A percentile compares a stretch with the other conserved stretches of the same genome.
Evolutionary conservation across 805 yeast species (phyloP).

Genomic region (Candida insectorum): DNA sequence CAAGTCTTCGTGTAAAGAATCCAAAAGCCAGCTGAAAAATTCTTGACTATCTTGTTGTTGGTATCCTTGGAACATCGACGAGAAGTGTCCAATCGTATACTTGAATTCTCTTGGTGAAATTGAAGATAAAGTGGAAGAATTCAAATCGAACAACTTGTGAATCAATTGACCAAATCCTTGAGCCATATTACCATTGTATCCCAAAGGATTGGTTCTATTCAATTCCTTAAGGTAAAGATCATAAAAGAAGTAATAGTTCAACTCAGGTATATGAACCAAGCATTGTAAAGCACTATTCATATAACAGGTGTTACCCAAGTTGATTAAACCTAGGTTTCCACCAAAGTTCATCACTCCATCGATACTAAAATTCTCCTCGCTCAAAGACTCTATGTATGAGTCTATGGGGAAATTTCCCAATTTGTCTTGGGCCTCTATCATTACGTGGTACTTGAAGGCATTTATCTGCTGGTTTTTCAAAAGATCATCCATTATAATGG

Average conservation of each 20-base stretch:
- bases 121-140: conserved; percentile 4
- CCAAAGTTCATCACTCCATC: conserved; percentile 15
- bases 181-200: conserved; percentile 81
- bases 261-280: conserved; percentile 78
- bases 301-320: conserved; percentile 88
- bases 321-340: conserved; percentile 59
- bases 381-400: conserved; percentile 1
- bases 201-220: conserved; percentile 77
- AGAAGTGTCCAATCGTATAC: conserved; percentile 70
- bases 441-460: conserved; percentile 21
- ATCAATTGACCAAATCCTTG: conserved; percentile 66
- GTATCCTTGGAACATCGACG: conserved; percentile 74
- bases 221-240: conserved; percentile 61
- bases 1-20: conserved; percentile 88
- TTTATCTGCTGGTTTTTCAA: conserved; percentile 30
- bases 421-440: conserved; percentile 24
- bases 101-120: conserved; percentile 76
- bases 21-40: conserved; percentile 80
- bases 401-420: conserved; percentile 1
- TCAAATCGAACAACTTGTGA: conserved; percentile 49
- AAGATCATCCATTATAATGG: conserved; percentile 17
- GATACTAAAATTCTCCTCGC: conserved; percentile 11
- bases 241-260: conserved; percentile 69
- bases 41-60: conserved; percentile 95
- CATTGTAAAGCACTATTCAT: conserved; percentile 96